Evolutionary conservation across 2,329 filamentous ascomycete genomes (phyloP).

Genomic region (Talaromyces sp.): DNA sequence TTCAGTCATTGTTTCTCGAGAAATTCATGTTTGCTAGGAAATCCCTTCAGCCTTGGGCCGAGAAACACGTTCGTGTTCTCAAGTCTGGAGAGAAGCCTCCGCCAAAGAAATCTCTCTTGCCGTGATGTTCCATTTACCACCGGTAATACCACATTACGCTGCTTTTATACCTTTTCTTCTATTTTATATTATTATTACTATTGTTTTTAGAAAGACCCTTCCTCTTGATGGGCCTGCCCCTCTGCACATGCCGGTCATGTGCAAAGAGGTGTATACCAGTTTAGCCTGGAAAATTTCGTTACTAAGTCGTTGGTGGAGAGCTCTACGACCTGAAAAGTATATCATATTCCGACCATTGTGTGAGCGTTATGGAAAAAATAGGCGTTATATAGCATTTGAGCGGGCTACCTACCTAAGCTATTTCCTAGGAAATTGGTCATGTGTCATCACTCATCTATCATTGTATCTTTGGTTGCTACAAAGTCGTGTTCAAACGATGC

Average conservation of each 20-base stretch:
- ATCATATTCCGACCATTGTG: too few species aligned
- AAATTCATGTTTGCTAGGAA: constrained; percentile 33
- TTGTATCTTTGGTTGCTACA: background rate
- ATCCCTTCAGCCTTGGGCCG: constrained; percentile 24
- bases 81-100: constrained; percentile 10
- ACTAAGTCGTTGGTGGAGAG: too few species aligned
- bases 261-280: background rate
- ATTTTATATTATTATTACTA: background rate
- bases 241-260: background rate
- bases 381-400: too few species aligned
- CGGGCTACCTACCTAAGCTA: too few species aligned
- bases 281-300: background rate
- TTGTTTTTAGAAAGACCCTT: background rate
- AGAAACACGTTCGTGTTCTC: constrained; percentile 24
- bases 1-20: constrained; percentile 36
- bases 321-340: too few species aligned
- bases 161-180: background rate
- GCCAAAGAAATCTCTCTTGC: constrained; percentile 3
- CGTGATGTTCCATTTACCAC: background rate
- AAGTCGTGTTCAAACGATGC: background rate
- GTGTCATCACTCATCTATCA: background rate
- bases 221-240: too few species aligned
- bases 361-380: too few species aligned
- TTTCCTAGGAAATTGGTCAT: background rate
- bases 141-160: background rate